Evolutionary conservation across 306 rosid genomes (phyloP).

Genomic region (Corylus americana): DNA sequence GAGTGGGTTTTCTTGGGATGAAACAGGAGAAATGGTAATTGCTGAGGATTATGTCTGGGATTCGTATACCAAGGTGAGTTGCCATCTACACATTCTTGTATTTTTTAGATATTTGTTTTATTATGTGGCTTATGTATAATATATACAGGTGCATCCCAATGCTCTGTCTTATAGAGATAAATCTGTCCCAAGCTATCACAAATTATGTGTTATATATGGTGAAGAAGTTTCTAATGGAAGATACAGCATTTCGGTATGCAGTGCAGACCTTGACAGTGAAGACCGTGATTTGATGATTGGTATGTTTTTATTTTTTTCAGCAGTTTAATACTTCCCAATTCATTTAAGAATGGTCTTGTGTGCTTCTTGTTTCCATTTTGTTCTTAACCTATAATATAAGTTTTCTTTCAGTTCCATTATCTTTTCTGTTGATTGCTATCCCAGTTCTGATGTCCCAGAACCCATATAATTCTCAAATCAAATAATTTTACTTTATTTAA

Average conservation of each 20-base stretch:
- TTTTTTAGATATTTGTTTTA: not conserved
- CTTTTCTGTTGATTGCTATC: not conserved
- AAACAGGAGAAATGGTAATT: constrained; percentile 21
- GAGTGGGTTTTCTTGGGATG: constrained; percentile 22
- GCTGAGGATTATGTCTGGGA: constrained; percentile 18
- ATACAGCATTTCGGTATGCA: constrained; percentile 16
- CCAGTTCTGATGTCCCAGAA: not conserved
- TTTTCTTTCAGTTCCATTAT: not conserved
- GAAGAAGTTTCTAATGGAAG: constrained; percentile 22
- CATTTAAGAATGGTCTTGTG: not conserved
- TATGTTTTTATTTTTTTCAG: constrained; percentile 16
- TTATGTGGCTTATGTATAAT: constrained; percentile 1
- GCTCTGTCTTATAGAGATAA: constrained; percentile 16
- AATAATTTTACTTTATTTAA: not conserved
- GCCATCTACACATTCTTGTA: not conserved
- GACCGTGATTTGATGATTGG: constrained; percentile 32
- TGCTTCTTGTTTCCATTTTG: not conserved
- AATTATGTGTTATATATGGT: constrained; percentile 15
- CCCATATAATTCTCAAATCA: not conserved
- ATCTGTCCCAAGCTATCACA: constrained; percentile 16
- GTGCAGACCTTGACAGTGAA: constrained; percentile 29
- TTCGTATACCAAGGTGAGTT: constrained; percentile 10
- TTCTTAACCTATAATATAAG: not conserved
- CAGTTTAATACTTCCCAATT: not conserved
- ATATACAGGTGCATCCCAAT: constrained; percentile 25